A percentile compares a stretch with the other conserved stretches of the same genome.
Evolutionary conservation across 192 early-diverging fungal species (phyloP).

Genomic region (Coemansia sp.): DNA sequence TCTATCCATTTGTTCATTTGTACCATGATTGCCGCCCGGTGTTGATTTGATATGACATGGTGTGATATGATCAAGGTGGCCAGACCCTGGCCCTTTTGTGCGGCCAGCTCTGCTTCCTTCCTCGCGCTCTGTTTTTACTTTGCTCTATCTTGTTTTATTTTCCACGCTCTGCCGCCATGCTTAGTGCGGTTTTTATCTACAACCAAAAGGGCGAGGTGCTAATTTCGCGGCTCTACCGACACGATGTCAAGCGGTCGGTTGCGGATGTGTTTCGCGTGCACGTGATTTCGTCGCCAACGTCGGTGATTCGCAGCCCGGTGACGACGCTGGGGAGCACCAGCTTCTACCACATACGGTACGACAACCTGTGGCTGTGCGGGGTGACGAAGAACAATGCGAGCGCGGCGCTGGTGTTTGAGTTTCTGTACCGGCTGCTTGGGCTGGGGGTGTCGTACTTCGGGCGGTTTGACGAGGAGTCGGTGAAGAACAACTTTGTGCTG

Average conservation of each 20-base stretch:
- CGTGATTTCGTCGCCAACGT: constrained; percentile 86
- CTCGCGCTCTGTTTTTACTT: no score
- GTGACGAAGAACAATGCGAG: constrained; percentile 77
- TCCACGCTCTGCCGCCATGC: constrained; percentile 57
- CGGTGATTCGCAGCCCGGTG: constrained; percentile 74
- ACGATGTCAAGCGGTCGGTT: constrained; percentile 95
- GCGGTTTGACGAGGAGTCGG: constrained; percentile 77
- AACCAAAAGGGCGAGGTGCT: constrained; percentile 99
- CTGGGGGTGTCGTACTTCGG: constrained; percentile 77
- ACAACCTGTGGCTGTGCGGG: constrained; percentile 91
- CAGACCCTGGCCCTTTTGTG: no score
- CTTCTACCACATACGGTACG: constrained; percentile 96
- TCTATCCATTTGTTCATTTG: not conserved
- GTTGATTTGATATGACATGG: no score
- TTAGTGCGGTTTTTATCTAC: constrained; percentile 94
- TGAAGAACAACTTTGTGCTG: constrained; percentile 85
- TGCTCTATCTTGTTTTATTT: not conserved
- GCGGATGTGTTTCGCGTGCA: constrained; percentile 97
- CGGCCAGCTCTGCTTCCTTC: no score
- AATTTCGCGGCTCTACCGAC: constrained; percentile 91
- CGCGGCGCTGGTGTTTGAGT: constrained; percentile 79
- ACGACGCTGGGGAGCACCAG: constrained; percentile 85
- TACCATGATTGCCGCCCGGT: no score
- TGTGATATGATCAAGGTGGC: not conserved
- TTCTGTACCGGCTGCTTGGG: constrained; percentile 70